Evolutionary conservation across 768 basidiomycete species (phyloP).

Genomic region (Hemileccinum rubropunctum): DNA sequence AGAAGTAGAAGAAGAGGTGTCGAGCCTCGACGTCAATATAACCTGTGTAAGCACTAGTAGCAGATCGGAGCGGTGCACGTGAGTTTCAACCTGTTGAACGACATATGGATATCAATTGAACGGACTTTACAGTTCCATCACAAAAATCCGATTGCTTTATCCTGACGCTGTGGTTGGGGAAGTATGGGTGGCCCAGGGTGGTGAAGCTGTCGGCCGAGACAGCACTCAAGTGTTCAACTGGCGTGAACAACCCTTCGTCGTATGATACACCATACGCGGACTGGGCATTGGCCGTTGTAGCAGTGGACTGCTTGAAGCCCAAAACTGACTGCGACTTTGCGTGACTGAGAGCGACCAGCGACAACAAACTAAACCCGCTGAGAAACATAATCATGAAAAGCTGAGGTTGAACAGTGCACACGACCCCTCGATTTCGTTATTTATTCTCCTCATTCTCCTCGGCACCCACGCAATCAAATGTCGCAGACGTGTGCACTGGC

Average conservation of each 20-base stretch:
- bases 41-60: slow-evolving; percentile 53
- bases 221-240: slow-evolving; percentile 29
- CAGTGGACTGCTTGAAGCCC: slow-evolving; percentile 4
- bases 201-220: slow-evolving; percentile 35
- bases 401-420: no score
- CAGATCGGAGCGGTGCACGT: no score
- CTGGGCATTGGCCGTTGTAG: background rate
- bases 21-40: slow-evolving; percentile 66
- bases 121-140: slow-evolving; percentile 39
- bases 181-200: slow-evolving; percentile 40
- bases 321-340: slow-evolving; percentile 23
- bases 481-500: no score
- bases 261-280: slow-evolving; percentile 12
- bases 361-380: slow-evolving; percentile 14
- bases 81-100: no score
- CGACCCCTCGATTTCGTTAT: background rate
- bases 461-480: no score
- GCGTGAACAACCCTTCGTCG: slow-evolving; percentile 33
- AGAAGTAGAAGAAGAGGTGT: slow-evolving; percentile 74
- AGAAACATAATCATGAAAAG: slow-evolving; percentile 8
- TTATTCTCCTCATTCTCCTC: no score
- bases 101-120: no score
- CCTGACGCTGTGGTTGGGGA: slow-evolving; percentile 42
- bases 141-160: slow-evolving; percentile 41
- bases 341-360: slow-evolving; percentile 9